Evolutionary conservation across 331 rosid species (phyloP), one percentile per base, ranked within the genome.

Genomic region (Cydonia oblonga): DNA sequence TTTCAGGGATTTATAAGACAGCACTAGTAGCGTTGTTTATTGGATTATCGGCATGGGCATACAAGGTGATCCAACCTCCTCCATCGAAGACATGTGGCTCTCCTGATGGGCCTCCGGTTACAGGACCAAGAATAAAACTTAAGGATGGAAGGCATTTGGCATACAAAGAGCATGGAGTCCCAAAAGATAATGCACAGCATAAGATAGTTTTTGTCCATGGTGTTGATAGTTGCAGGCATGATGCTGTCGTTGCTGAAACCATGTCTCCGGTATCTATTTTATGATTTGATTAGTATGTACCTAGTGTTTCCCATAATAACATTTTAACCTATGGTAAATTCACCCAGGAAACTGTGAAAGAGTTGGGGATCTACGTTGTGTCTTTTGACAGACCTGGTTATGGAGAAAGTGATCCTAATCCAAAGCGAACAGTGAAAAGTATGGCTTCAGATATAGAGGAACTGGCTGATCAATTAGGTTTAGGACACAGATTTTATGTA

Each of bases 351-450:
- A 40, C 87, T 66, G 75, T 80, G 59, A 83, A 93, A 83, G 82
- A 81, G 8, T 74, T 84, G 63, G 90, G 96, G 28, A 4, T 89
- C 84, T 89, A 91, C 66, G 29, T 80, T 52, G 81, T 91, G 58
- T 82, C 98, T 29, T 86, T 93, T 52, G 98, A 93, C 79, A 91
- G 90, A 79, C 92, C 99, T 74, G 99, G 99, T 74, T 89, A 95
- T 76, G 97, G 97, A 40, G 98, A 93, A 79, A 93, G 98, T 38
- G 98, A 90, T 78, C 97, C 96, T 18, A 85, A 93, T 86, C 98
- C 96, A 73, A 84, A 88, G 70, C 78, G 87, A 70, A 86, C 93
- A 2, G 70, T 61, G 25, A 91, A 95, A 80, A 87, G 92, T 84
- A 66, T 86, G 64, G 96, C 96, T 63, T 35, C 74, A 58, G 97